These are phyloP conservation scores for Cercophora sp. DNA, from an alignment of 495 filamentous ascomycete genomes.

Conservation along the genomic window DNA sequence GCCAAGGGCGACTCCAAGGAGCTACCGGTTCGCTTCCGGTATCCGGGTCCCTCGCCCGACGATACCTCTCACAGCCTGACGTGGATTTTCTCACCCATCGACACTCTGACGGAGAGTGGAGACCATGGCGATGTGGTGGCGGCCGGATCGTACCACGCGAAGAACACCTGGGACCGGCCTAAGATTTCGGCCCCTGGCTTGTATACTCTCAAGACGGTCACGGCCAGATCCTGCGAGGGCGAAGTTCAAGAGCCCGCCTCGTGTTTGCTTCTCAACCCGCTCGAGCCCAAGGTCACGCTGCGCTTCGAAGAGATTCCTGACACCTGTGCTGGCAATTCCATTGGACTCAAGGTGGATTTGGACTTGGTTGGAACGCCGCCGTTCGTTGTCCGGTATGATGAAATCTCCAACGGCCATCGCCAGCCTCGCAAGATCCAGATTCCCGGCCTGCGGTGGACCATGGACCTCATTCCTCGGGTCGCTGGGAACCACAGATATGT, in stretches of 20 bases:
- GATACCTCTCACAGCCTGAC: constrained; percentile 55
- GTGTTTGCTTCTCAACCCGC: constrained; percentile 84
- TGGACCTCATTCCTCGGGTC: constrained; percentile 74
- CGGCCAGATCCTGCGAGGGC: constrained; percentile 75
- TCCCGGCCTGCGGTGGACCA: constrained; percentile 65
- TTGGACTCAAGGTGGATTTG: constrained; percentile 81
- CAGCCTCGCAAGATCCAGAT: constrained; percentile 46
- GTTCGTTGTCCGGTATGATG: constrained; percentile 70
- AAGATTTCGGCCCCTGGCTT: constrained; percentile 72
- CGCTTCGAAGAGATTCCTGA: constrained; percentile 77
- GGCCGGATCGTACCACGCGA: constrained; percentile 49
- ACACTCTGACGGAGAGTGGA: constrained; percentile 57
- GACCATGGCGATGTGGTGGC: constrained; percentile 55
- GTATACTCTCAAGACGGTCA: constrained; percentile 75
- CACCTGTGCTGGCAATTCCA: constrained; percentile 88
- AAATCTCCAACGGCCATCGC: constrained; percentile 52
- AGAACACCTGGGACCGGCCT: constrained; percentile 45
- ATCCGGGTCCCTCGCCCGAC: constrained; percentile 52
- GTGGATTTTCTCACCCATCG: constrained; percentile 67
- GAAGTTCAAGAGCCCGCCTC: constrained; percentile 89
- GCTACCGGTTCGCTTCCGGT: constrained; percentile 70
- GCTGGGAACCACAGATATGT: constrained; percentile 85
- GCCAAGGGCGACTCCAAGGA: constrained; percentile 64
- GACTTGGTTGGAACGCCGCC: constrained; percentile 88
- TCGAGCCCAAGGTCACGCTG: constrained; percentile 74